A percentile compares a stretch with the other conserved stretches of the same genome.
Evolutionary conservation across 352 stramenopile species (phyloP).

Genomic region (Elongisporangium senticosum): DNA sequence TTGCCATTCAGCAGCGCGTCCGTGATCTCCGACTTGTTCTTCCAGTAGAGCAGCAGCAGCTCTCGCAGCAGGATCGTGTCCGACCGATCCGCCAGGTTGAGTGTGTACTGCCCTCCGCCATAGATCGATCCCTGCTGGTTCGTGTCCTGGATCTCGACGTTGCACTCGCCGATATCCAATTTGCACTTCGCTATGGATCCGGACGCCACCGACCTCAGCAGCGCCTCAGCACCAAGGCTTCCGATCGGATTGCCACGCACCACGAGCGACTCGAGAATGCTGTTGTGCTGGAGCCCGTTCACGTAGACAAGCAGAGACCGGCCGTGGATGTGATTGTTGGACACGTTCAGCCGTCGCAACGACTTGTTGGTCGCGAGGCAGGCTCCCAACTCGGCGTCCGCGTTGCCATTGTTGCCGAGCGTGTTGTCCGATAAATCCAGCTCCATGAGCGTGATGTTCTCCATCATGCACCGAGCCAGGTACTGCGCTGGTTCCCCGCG

Average conservation of each 20-base stretch:
- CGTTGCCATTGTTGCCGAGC: conserved; percentile 59
- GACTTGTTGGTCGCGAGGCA: conserved; percentile 67
- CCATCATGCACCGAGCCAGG: conserved; percentile 61
- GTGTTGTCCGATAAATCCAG: conserved; percentile 71
- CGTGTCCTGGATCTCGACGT: conserved; percentile 55
- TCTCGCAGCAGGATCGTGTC: conserved; percentile 53
- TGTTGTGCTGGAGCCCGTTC: conserved; percentile 54
- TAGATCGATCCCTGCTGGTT: conserved; percentile 41
- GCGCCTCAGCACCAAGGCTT: conserved; percentile 44
- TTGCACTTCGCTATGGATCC: conserved; percentile 45
- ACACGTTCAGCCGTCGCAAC: conserved; percentile 49
- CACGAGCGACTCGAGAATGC: conserved; percentile 38
- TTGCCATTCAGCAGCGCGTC: conserved; percentile 41
- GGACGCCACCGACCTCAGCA: conserved; percentile 45
- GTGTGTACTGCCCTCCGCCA: conserved; percentile 35
- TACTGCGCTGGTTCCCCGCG: conserved; percentile 55
- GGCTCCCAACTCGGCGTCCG: conserved; percentile 51
- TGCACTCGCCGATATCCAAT: conserved; percentile 59
- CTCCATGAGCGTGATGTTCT: conserved; percentile 59
- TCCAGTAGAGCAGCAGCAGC: conserved; percentile 44
- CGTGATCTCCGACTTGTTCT: conserved; percentile 52
- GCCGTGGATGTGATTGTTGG: conserved; percentile 63
- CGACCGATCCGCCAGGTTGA: conserved; percentile 45
- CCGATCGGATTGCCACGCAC: conserved; percentile 70
- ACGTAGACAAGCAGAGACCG: conserved; percentile 59